These are phyloP conservation scores for Mitragyna speciosa DNA, from an alignment of 257 asterid species.

Conservation along the genomic window DNA sequence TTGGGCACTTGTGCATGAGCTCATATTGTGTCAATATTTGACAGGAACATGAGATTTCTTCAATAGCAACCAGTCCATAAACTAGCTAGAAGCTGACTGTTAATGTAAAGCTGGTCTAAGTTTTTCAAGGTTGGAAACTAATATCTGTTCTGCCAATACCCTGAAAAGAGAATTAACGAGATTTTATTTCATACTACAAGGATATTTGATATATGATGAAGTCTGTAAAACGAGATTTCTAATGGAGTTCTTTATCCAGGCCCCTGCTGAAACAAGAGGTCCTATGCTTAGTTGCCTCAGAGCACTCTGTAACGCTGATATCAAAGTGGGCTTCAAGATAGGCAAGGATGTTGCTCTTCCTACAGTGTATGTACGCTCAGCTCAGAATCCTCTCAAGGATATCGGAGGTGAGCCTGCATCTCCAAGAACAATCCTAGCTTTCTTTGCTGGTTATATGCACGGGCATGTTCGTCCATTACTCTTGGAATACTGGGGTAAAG, in stretches of 20 bases:
- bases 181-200: background rate
- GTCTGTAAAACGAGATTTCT: background rate
- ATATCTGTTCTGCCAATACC: background rate
- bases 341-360: constrained; percentile 84
- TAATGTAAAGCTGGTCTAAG: background rate
- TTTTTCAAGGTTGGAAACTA: too few species aligned
- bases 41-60: background rate
- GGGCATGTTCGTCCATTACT: constrained; percentile 83
- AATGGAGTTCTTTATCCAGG: constrained; percentile 40
- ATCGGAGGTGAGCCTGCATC: constrained; percentile 85
- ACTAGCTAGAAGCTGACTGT: background rate
- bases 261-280: constrained; percentile 80
- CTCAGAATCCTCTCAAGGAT: constrained; percentile 67
- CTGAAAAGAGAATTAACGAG: background rate
- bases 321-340: constrained; percentile 71
- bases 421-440: constrained; percentile 61
- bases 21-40: background rate
- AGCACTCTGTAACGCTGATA: constrained; percentile 91
- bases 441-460: constrained; percentile 79
- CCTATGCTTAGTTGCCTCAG: constrained; percentile 85
- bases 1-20: background rate
- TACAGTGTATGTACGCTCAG: constrained; percentile 73
- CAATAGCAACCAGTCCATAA: background rate
- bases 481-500: constrained; percentile 59
- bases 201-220: background rate